Percentiles rank a stretch among this genome's conserved stretches.
These are phyloP conservation scores for Aspergillus ustus DNA, from an alignment of 2,329 filamentous ascomycete genomes.

Conservation along the genomic window DNA sequence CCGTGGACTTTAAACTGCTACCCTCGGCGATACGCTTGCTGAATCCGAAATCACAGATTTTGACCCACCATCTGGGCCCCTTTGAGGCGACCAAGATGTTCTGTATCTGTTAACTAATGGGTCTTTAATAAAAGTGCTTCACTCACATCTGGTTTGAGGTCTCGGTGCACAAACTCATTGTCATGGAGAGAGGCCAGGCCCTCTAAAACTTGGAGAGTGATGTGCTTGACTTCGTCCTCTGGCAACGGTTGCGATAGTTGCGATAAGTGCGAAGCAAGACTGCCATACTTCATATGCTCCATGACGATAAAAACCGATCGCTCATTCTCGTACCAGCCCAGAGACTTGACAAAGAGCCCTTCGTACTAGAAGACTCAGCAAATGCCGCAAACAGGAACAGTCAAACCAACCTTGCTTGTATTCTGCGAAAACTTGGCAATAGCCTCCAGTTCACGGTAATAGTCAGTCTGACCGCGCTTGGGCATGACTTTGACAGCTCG, in stretches of 20 bases:
- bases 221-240: neutral
- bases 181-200: neutral
- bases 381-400: neutral
- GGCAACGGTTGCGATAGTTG: neutral
- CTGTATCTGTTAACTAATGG: neutral
- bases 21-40: neutral
- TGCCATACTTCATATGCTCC: conserved; percentile 5
- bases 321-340: neutral
- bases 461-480: neutral
- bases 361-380: neutral
- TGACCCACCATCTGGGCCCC: neutral
- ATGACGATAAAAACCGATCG: neutral
- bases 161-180: conserved; percentile 6
- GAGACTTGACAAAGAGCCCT: neutral
- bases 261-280: neutral
- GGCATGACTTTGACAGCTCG: neutral
- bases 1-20: neutral
- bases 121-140: too few species aligned
- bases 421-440: conserved; percentile 5
- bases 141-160: neutral
- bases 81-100: neutral
- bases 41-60: conserved; percentile 7
- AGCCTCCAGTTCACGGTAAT: neutral
- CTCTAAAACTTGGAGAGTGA: neutral
- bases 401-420: neutral